Base-by-base conservation (phyloP, 805 yeast genomes). In the Alloascoidea africana region DNA sequence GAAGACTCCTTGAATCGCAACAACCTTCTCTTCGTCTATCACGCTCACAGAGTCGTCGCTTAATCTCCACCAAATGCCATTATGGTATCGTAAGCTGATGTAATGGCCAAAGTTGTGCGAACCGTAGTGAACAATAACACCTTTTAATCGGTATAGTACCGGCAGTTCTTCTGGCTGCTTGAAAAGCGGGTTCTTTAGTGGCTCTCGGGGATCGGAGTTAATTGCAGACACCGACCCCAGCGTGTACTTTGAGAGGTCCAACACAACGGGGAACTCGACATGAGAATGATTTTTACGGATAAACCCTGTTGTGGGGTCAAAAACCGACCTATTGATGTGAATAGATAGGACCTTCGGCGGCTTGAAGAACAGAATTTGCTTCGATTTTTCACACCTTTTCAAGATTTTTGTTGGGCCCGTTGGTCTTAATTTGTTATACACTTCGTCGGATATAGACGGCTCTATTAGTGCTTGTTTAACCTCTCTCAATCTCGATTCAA, bases 41-140 rank as follows among this genome's bases (percentile, higher is more conserved):
- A 82, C 67, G 42, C 84, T 74, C 2, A 87, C 94, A 2, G 76
- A 74, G 51, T 86, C 94, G 56, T 91, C 98, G 47, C 91, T 79
- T 14, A 87, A 78, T 53, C 95, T 71, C 94, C 96, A 87, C 98
- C 98, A 89, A 6, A 74, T 66, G 2, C 87, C 91, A 46, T 94
- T 70, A 41, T 62, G 68, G 30, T 45, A 37, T 50, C 96, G 73
- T 59, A 71, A 89, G 33, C 93, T 85, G 42, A 89, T 82, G 53
- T 89, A 89, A 56, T 89, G 98, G n/a, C 98, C 98, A 53, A 85
- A 91, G 49, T 89, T 86, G 49, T 91, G 96, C 1, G 95, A 81
- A 36, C 98, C 98, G 54, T 79, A 87, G 56, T 89, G 98, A 1
- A 89, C 76, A 34, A 89, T 82, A 1, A 83, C 91, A 1, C 96